Conservation (phyloP, 1,284 basidiomycete species). For the Stereum hirsutum region DNA sequence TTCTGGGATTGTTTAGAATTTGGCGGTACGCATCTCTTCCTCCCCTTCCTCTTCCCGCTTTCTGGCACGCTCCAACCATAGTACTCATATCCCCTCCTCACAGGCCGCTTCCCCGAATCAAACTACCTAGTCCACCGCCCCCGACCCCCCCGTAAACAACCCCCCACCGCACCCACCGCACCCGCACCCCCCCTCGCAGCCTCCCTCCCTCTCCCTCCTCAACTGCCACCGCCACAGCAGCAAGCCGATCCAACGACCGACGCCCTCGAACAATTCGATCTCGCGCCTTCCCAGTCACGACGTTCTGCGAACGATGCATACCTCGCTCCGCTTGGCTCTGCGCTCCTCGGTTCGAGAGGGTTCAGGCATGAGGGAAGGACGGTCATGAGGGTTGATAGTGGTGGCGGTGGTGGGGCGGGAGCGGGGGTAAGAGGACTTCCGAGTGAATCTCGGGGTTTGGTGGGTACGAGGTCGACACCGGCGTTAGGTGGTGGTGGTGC, state of each 20-base stretch:
- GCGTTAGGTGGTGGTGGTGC: too few relatives aligned
- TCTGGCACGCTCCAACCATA: background rate
- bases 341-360: constrained; percentile 55
- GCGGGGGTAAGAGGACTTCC: too few relatives aligned
- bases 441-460: too few relatives aligned
- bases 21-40: constrained; percentile 34
- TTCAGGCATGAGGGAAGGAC: constrained; percentile 47
- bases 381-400: constrained; percentile 46
- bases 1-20: constrained; percentile 73
- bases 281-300: too few relatives aligned
- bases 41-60: background rate
- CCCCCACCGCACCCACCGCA: constrained; percentile 9
- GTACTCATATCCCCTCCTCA: constrained; percentile 1
- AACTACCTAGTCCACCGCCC: constrained; percentile 51
- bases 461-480: too few relatives aligned
- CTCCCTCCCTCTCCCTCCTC: constrained; percentile 43
- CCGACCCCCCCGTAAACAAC: constrained; percentile 39
- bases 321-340: too few relatives aligned
- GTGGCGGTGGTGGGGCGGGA: too few relatives aligned
- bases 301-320: too few relatives aligned
- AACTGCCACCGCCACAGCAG: constrained; percentile 10
- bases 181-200: constrained; percentile 26
- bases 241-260: too few relatives aligned
- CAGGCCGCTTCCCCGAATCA: constrained; percentile 41
- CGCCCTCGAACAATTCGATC: too few relatives aligned